Evolutionary conservation across 495 filamentous ascomycete genomes (phyloP), one percentile per base, ranked within the genome.

Genomic region (Thermothielavioides terrestris): DNA sequence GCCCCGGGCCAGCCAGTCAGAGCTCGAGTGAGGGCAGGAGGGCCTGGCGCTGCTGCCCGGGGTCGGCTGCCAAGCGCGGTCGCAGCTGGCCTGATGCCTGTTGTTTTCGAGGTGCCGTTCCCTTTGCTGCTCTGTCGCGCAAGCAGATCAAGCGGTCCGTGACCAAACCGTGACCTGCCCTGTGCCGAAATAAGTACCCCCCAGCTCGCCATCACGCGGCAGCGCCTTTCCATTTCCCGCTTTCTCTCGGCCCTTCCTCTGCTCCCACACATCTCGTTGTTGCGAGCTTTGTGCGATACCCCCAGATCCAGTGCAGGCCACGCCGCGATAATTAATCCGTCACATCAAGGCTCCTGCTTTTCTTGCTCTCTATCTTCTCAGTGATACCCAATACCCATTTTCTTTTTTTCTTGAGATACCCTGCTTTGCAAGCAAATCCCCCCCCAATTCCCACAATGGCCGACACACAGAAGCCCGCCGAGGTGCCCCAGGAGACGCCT

Each of bases 351-450:
- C 60, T 41, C 55, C 52, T 45, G 50, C 58, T 58, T 63, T 55
- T 65, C 61, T 68, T 63, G 54, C 57, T 62, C 58, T 62, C 56
- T 58, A 51, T 72, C 58, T 62, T 63, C 63, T 60, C 59, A 68
- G 64, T 72, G 68, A 73, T 75, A 73, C 71, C 71, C 69, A 53
- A 73, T 71, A 71, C 67, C 69, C 69, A 56, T 57, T 59, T 59
- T 55, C 57, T 52, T 66, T 62, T 63, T 65, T 55, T 60, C 61
- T 66, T 63, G 47, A 56, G 60, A 68, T 70, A 67, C 66, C 68
- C 68, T 64, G 38, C 47, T 54, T 46, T 50, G 32, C 39, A 41
- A 51, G 25, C 47, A 32, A 39, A 34, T 5, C 21, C n/a, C n/a
- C 30, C 18, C 42, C 15, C 40, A 43, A 55, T 28, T 35, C 23